These are phyloP conservation scores for Copromyces sp. DNA, from an alignment of 495 filamentous ascomycete genomes.

Conservation along the genomic window DNA sequence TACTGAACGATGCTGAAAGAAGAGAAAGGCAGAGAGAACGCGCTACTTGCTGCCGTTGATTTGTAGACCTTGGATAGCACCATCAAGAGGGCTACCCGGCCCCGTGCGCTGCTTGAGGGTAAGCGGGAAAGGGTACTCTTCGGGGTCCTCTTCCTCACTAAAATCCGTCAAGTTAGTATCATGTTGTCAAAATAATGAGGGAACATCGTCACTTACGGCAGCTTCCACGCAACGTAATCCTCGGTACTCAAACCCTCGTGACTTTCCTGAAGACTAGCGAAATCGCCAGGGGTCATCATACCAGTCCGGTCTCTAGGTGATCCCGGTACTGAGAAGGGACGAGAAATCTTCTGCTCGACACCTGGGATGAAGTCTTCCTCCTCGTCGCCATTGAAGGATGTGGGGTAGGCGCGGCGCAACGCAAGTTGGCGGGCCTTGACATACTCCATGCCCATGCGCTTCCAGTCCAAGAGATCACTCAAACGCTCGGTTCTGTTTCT, in stretches of 20 bases:
- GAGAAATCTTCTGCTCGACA: constrained; percentile 83
- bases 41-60: constrained; percentile 29
- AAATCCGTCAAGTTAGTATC: constrained; percentile 8
- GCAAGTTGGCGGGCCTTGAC: constrained; percentile 94
- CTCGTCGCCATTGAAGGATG: constrained; percentile 64
- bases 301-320: constrained; percentile 83
- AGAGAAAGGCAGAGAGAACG: background rate
- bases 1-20: background rate
- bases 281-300: constrained; percentile 99
- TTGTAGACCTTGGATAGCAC: constrained; percentile 10
- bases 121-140: constrained; percentile 87
- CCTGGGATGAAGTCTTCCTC: constrained; percentile 80
- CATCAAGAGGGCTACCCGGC: constrained; percentile 27
- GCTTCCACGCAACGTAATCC: constrained; percentile 95
- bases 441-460: constrained; percentile 98
- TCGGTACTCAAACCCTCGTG: constrained; percentile 89
- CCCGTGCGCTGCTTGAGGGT: constrained; percentile 52
- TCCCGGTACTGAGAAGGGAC: constrained; percentile 87
- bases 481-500: constrained; percentile 94
- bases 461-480: constrained; percentile 95
- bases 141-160: constrained; percentile 91
- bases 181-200: constrained; percentile 3
- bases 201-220: constrained; percentile 66
- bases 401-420: constrained; percentile 81
- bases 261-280: constrained; percentile 90